phyloP scores from a whole-genome alignment of 345 rosid species.

The Rhodamnia rubescens region DNA sequence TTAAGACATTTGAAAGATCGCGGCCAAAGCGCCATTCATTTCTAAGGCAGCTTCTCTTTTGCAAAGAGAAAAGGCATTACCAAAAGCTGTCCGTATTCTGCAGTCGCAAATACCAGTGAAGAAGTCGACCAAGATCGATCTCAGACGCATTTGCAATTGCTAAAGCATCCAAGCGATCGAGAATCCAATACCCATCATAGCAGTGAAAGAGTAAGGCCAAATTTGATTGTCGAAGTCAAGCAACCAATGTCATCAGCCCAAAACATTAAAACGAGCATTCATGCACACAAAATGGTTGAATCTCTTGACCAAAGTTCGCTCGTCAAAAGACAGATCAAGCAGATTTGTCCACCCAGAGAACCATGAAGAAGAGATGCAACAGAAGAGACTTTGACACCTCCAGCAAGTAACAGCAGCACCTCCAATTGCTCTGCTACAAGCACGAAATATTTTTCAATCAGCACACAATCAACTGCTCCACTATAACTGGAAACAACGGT shows the following conservation, averaged over 20 bases:
- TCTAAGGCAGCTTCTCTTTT: conserved; percentile 9
- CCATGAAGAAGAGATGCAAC: conserved; percentile 7
- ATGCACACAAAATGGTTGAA: conserved; percentile 21
- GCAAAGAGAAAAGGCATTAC: background rate
- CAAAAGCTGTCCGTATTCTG: background rate
- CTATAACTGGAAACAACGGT: background rate
- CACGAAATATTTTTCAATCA: background rate
- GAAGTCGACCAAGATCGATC: background rate
- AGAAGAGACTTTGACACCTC: conserved; percentile 13
- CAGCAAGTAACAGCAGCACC: conserved; percentile 9
- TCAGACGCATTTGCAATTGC: conserved; percentile 10
- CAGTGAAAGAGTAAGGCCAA: conserved; percentile 25
- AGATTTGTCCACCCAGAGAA: conserved; percentile 26
- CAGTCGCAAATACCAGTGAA: background rate
- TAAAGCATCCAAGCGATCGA: conserved; percentile 8
- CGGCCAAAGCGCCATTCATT: conserved; percentile 14
- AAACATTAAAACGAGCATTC: conserved; percentile 26
- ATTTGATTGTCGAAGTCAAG: conserved; percentile 23
- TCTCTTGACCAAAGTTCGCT: conserved; percentile 19
- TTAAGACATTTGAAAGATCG: conserved; percentile 10
- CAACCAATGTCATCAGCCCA: conserved; percentile 24
- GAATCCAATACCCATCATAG: conserved; percentile 15
- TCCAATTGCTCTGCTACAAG: conserved; percentile 2
- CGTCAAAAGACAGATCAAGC: conserved; percentile 18
- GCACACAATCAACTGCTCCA: background rate